Percentiles rank a stretch among this genome's conserved stretches.
These are phyloP conservation scores for Chaetomium sp. DNA, from an alignment of 2,329 filamentous ascomycete species.

Conservation along the genomic window DNA sequence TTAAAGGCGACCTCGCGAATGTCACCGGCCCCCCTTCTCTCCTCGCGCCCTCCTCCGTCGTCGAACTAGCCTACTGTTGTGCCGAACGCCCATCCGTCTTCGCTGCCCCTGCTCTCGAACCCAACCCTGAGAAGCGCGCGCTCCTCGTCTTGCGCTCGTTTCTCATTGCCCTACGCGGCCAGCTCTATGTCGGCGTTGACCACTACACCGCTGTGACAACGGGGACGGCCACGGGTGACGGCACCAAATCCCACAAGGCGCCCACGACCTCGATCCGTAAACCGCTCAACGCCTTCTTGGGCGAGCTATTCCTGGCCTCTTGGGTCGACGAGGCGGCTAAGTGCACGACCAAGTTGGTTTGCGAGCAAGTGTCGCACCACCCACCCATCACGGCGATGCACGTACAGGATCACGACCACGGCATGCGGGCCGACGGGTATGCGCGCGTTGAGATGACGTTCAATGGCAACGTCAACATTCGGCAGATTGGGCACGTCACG, in stretches of 20 bases:
- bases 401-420: conserved; percentile 36
- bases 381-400: conserved; percentile 49
- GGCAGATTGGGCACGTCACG: conserved; percentile 44
- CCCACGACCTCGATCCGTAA: conserved; percentile 42
- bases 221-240: background rate
- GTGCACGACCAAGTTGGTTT: conserved; percentile 29
- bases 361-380: conserved; percentile 49
- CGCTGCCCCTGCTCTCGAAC: conserved; percentile 40
- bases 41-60: conserved; percentile 42
- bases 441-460: conserved; percentile 48
- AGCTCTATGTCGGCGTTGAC: conserved; percentile 43
- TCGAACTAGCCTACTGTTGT: conserved; percentile 47
- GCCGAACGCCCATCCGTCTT: conserved; percentile 42
- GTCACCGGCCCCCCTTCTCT: conserved; percentile 46
- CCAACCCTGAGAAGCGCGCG: conserved; percentile 37
- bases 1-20: conserved; percentile 46
- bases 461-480: conserved; percentile 42
- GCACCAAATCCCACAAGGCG: background rate
- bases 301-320: conserved; percentile 42
- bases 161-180: conserved; percentile 39
- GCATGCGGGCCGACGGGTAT: conserved; percentile 44
- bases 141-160: conserved; percentile 43
- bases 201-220: background rate
- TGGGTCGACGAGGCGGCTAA: conserved; percentile 30
- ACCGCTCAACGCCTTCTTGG: conserved; percentile 47